Evolutionary conservation across 2,329 filamentous ascomycete genomes (phyloP).

Genomic region (Neoarthrinium moseri): DNA sequence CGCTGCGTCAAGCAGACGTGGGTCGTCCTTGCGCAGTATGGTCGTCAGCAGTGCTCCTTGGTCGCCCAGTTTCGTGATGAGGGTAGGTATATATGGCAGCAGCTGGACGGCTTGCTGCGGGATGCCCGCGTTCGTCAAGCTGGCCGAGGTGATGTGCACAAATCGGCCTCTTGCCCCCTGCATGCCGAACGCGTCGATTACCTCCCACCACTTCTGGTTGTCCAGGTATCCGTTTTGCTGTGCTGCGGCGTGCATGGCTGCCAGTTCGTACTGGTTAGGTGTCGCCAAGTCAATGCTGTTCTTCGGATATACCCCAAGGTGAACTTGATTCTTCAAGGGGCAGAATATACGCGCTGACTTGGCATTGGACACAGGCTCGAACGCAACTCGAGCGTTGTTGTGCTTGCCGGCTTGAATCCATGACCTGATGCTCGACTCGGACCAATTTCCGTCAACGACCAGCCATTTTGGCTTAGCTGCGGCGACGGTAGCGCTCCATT

Average conservation of each 20-base stretch:
- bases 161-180: slow-evolving; percentile 71
- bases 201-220: slow-evolving; percentile 69
- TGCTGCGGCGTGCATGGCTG: slow-evolving; percentile 74
- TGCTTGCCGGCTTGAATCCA: slow-evolving; percentile 65
- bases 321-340: slow-evolving; percentile 30
- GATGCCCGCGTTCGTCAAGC: slow-evolving; percentile 75
- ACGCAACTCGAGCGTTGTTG: slow-evolving; percentile 62
- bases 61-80: slow-evolving; percentile 80
- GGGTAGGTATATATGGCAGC: slow-evolving; percentile 81
- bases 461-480: slow-evolving; percentile 68
- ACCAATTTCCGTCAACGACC: slow-evolving; percentile 88
- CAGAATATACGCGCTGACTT: slow-evolving; percentile 74
- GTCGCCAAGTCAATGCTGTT: slow-evolving; percentile 72
- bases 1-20: slow-evolving; percentile 60
- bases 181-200: slow-evolving; percentile 79
- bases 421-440: slow-evolving; percentile 58
- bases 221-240: slow-evolving; percentile 67
- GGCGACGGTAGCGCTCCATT: slow-evolving; percentile 61
- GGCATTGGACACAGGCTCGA: slow-evolving; percentile 83
- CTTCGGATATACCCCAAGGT: slow-evolving; percentile 54
- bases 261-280: slow-evolving; percentile 81
- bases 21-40: slow-evolving; percentile 66
- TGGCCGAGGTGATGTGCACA: slow-evolving; percentile 61
- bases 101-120: slow-evolving; percentile 83
- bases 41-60: slow-evolving; percentile 74